Evolutionary conservation across 2,329 filamentous ascomycete genomes (phyloP), one percentile per base, ranked within the genome.

Genomic region (Acrodontium crateriforme): DNA sequence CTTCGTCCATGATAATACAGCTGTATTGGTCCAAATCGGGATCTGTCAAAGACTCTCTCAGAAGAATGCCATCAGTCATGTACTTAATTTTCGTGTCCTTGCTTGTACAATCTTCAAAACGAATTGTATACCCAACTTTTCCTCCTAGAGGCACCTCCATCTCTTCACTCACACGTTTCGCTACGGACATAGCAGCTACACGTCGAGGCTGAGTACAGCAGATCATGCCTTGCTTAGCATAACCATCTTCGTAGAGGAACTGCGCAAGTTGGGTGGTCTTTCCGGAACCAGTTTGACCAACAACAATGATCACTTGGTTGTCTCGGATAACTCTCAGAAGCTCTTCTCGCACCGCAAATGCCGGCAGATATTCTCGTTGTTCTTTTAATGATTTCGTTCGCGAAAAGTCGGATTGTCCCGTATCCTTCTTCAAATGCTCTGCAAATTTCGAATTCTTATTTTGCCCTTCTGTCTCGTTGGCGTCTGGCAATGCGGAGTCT

Each of bases 1-100:
- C 91, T 60, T 98, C 89, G 50, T 98, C 89, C 89, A 98, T 98
- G 55, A 98, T 98, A 45, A 98, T 84, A 52, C 85, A 94, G 9
- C 87, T 93, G 52, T 98, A 98, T 39, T 82, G 81, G 54, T 95
- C 89, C 24, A 98, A 65, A 52, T 98, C 87, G 5, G 78, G 73
- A 53, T 95, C 87, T 34, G 84, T 85, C 8, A 98, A 65, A 5
- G 84, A 94, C 49, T 98, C 91, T 59, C 89, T 72, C 17, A 98
- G 68, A 24, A 98, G 62, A 13, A 98, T 82, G 61, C 89, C 89
- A 47, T 98, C 91, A 0, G 89, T 98, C 85, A 98, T 94, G 55
- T 98, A 98, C 57, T 98, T 98, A 60, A 98, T 95, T 34, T 77
- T 67, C 0, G 89, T 98, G 32, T 95, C 79, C 42, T 84, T 83